These are phyloP conservation scores for Yamadazyma sp. DNA, from an alignment of 805 yeast species.

Conservation along the genomic window DNA sequence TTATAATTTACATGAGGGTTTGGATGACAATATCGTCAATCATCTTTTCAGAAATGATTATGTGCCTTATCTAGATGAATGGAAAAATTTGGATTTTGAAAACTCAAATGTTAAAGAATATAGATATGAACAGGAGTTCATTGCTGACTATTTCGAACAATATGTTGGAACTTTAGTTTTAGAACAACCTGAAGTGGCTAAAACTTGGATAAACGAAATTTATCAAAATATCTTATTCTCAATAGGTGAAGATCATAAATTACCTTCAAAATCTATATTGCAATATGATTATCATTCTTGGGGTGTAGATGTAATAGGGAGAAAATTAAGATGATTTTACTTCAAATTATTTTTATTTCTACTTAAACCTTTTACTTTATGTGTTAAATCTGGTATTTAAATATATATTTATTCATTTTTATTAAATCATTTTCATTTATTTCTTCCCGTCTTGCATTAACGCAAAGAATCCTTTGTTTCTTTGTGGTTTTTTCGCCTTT, in stretches of 20 bases:
- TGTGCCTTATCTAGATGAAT: slow-evolving; percentile 21
- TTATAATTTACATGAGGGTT: slow-evolving; percentile 32
- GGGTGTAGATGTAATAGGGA: slow-evolving; percentile 33
- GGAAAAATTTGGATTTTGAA: slow-evolving; percentile 13
- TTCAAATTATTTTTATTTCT: neutral
- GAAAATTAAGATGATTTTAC: slow-evolving; percentile 19
- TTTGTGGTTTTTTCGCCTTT: slow-evolving; percentile 18
- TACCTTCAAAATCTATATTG: slow-evolving; percentile 9
- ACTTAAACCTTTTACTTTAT: neutral
- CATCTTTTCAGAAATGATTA: slow-evolving; percentile 22
- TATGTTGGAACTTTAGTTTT: slow-evolving; percentile 40
- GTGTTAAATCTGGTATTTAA: neutral
- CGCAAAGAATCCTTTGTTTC: slow-evolving; percentile 28
- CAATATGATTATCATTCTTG: slow-evolving; percentile 16
- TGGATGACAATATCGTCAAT: slow-evolving; percentile 27
- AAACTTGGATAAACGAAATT: slow-evolving; percentile 28
- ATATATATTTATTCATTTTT: neutral
- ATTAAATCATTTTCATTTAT: neutral
- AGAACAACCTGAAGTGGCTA: slow-evolving; percentile 36
- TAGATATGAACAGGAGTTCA: slow-evolving; percentile 38
- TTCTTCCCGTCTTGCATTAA: slow-evolving; percentile 27
- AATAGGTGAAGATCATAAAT: slow-evolving; percentile 18
- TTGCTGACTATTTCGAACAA: slow-evolving; percentile 41
- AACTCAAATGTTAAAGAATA: slow-evolving; percentile 8
- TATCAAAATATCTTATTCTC: slow-evolving; percentile 29